Evolutionary conservation across 1,284 basidiomycete species (phyloP).

Genomic region (Cutaneotrichosporon curvatum): DNA sequence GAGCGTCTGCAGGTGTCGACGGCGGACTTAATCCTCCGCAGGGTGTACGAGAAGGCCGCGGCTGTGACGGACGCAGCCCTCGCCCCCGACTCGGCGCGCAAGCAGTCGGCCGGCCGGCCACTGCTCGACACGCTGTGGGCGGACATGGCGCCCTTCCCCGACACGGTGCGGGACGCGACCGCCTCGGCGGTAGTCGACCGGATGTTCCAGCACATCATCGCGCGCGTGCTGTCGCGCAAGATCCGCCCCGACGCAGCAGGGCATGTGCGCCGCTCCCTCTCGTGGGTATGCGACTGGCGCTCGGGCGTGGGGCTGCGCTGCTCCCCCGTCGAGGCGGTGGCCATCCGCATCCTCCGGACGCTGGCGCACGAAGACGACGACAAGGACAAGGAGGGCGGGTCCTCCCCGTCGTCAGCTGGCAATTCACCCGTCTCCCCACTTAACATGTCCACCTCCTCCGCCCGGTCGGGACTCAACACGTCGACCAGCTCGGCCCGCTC

Average conservation of each 20-base stretch:
- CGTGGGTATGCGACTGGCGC: slow-evolving; percentile 8
- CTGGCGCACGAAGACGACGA: too few species aligned
- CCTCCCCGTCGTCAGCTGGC: too few species aligned
- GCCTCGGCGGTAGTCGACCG: slow-evolving; percentile 5
- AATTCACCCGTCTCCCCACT: too few species aligned
- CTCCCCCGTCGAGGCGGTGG: too few species aligned
- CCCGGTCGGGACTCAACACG: background rate
- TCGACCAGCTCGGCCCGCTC: background rate
- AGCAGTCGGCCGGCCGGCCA: background rate
- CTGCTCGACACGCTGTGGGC: slow-evolving; percentile 6
- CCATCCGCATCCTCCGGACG: too few species aligned
- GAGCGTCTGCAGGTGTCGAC: slow-evolving; percentile 7
- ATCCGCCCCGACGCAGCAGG: slow-evolving; percentile 3
- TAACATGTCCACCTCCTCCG: too few species aligned
- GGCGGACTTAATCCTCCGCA: slow-evolving; percentile 4
- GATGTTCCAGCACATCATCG: slow-evolving; percentile 8
- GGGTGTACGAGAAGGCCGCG: slow-evolving; percentile 5
- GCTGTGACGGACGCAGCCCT: background rate
- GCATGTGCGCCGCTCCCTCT: background rate
- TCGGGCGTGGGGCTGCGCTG: too few species aligned
- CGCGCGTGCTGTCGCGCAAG: slow-evolving; percentile 4
- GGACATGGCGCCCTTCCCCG: slow-evolving; percentile 5
- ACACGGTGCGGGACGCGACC: slow-evolving; percentile 4
- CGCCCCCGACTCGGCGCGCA: slow-evolving; percentile 3
- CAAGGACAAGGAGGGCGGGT: too few species aligned